Percentiles rank a stretch among this genome's conserved stretches.
These are phyloP conservation scores for Monosporascus sp. DNA, from an alignment of 2,329 filamentous ascomycete species.

Conservation along the genomic window DNA sequence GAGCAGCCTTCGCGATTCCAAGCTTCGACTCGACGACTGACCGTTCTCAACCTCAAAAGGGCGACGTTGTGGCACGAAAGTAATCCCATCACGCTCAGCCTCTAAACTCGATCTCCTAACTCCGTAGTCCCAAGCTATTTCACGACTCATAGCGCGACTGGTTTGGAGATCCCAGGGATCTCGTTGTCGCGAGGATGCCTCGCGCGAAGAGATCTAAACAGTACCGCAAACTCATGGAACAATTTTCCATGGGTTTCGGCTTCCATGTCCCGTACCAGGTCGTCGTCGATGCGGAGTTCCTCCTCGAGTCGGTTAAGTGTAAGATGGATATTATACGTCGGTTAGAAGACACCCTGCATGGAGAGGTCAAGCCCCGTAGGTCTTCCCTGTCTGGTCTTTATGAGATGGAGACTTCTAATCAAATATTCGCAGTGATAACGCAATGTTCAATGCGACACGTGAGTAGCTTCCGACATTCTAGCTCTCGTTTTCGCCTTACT, in stretches of 20 bases:
- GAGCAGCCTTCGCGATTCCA: neutral
- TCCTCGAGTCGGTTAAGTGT: constrained; percentile 73
- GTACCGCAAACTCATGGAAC: constrained; percentile 88
- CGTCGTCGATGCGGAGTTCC: constrained; percentile 79
- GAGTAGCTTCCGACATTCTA: neutral
- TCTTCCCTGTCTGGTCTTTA: constrained; percentile 9
- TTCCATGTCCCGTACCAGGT: constrained; percentile 96
- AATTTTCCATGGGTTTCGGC: constrained; percentile 80
- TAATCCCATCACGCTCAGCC: too few species aligned
- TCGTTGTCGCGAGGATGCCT: constrained; percentile 20
- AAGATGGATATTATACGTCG: constrained; percentile 83
- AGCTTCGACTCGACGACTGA: neutral
- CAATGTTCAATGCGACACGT: constrained; percentile 71
- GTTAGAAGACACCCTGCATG: constrained; percentile 78
- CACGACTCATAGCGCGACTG: neutral
- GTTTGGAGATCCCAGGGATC: neutral
- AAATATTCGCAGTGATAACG: constrained; percentile 56
- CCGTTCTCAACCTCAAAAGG: neutral
- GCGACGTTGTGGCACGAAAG: neutral
- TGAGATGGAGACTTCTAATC: neutral
- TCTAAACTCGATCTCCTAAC: neutral
- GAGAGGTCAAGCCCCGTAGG: constrained; percentile 75
- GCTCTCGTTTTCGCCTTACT: neutral
- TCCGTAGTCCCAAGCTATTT: neutral
- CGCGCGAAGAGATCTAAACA: constrained; percentile 64